Percentiles rank a stretch among this genome's conserved stretches.
phyloP scores from a whole-genome alignment of 1,139 yeast species.

The Kazachstania sp. region DNA sequence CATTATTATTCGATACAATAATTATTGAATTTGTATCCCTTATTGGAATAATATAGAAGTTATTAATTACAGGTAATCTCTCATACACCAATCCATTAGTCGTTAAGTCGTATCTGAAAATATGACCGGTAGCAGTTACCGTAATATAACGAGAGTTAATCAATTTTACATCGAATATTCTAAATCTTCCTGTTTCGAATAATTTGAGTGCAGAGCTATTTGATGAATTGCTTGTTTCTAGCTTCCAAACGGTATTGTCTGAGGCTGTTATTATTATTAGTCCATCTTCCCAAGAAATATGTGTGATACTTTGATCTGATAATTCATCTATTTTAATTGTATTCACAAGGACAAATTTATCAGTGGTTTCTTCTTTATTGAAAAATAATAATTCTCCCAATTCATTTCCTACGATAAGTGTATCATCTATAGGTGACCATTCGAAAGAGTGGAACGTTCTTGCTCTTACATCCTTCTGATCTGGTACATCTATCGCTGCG shows the following conservation, averaged over 20 bases:
- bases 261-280: constrained; percentile 8
- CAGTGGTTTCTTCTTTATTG: constrained; percentile 1
- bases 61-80: constrained; percentile 13
- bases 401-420: constrained; percentile 26
- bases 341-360: background rate
- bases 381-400: constrained; percentile 18
- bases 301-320: constrained; percentile 18
- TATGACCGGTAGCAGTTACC: constrained; percentile 15
- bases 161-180: constrained; percentile 17
- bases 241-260: constrained; percentile 14
- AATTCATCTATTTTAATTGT: constrained; percentile 1
- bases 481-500: constrained; percentile 18
- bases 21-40: constrained; percentile 8
- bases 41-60: constrained; percentile 21
- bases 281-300: constrained; percentile 16
- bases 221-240: background rate
- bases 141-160: constrained; percentile 11
- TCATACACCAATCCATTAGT: constrained; percentile 3
- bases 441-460: constrained; percentile 26
- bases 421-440: constrained; percentile 23
- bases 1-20: constrained; percentile 21
- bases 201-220: background rate
- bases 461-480: constrained; percentile 5
- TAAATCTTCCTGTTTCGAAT: constrained; percentile 14
- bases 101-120: constrained; percentile 11